Evolutionary conservation across 2,329 filamentous ascomycete genomes (phyloP), one percentile per base, ranked within the genome.

Genomic region (Scleromitrula shiraiana): DNA sequence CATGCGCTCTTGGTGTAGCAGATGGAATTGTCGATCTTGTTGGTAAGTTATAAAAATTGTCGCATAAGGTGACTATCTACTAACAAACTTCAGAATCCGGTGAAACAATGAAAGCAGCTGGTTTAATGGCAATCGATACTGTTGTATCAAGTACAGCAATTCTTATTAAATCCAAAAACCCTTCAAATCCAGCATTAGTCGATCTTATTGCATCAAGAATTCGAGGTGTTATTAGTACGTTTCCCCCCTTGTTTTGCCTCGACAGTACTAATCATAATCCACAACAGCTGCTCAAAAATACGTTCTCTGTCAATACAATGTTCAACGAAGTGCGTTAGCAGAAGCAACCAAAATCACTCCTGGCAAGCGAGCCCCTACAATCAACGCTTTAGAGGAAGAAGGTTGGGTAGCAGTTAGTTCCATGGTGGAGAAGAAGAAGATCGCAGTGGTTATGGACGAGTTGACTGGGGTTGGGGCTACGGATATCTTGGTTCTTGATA

Each of bases 1-100:
- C 93, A 32, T 98, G 93, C 65, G 91, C 93, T 17, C 73, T 98
- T 46, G 93, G 93, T 45, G 90, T 97, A 23, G 93, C 93, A 36
- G 91, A 97, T 65, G 93, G 91, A 42, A 96, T 98, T 65, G 89
- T 98, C 39, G 93, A 98, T 70, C 81, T 98, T 50, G 93, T 98
- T 64, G 89, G 88, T 93, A 69, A 65, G 85, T 54, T 9, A 19
- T n/a, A 30, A 30, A 36, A 26, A 30, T 10, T 10, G 10, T 15
- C 35, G 42, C 6, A 4, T 9, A 10, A 6, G 5, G 9, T 10
- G 24, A 12, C 40, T 10, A 43, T 29, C 10, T 26, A 23, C 56
- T 63, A 51, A 61, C 49, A 46, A 17, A 4, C 33, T 7, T 17
- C 58, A 93, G 91, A 98, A 74, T 97, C 93, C 17, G 93, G 93